Conservation (phyloP, 2,329 filamentous ascomycete genomes). For the Botrytis hyacinthi region DNA sequence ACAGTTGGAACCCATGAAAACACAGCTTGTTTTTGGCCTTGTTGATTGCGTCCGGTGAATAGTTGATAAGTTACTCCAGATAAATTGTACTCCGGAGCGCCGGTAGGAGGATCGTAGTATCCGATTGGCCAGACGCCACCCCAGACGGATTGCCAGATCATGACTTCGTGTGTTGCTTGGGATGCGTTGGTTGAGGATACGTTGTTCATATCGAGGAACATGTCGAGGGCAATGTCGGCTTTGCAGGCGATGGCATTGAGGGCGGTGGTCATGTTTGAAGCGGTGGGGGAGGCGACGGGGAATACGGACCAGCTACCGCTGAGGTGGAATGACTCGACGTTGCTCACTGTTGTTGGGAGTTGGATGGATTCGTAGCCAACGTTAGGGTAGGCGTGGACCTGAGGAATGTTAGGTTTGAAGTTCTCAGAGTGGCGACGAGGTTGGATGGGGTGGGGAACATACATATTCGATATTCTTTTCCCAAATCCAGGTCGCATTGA, state of each 20-base stretch:
- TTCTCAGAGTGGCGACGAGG: neutral
- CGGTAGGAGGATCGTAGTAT: neutral
- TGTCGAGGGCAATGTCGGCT: slow-evolving; percentile 20
- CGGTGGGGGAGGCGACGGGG: neutral
- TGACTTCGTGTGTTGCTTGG: slow-evolving; percentile 9
- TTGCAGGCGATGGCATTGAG: slow-evolving; percentile 12
- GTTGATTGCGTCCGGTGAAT: slow-evolving; percentile 6
- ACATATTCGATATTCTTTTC: slow-evolving; percentile 16
- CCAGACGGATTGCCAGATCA: slow-evolving; percentile 20
- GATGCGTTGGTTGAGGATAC: slow-evolving; percentile 4
- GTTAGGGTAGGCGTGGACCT: slow-evolving; percentile 19
- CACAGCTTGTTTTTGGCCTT: slow-evolving; percentile 13
- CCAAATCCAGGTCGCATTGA: slow-evolving; percentile 19
- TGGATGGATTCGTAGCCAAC: slow-evolving; percentile 13
- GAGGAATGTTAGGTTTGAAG: neutral
- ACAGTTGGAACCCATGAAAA: slow-evolving; percentile 10
- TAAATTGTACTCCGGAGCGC: slow-evolving; percentile 7
- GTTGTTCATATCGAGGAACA: slow-evolving; percentile 8
- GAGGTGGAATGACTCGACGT: slow-evolving; percentile 20
- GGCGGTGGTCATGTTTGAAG: neutral
- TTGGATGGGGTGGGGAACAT: neutral
- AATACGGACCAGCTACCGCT: slow-evolving; percentile 20
- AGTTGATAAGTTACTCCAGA: slow-evolving; percentile 5
- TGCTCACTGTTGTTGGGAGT: slow-evolving; percentile 17
- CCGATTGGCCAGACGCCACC: slow-evolving; percentile 20